These are phyloP conservation scores for Selaginella moellendorffii DNA, from an alignment of 75 land plant species.

Conservation along the genomic window DNA sequence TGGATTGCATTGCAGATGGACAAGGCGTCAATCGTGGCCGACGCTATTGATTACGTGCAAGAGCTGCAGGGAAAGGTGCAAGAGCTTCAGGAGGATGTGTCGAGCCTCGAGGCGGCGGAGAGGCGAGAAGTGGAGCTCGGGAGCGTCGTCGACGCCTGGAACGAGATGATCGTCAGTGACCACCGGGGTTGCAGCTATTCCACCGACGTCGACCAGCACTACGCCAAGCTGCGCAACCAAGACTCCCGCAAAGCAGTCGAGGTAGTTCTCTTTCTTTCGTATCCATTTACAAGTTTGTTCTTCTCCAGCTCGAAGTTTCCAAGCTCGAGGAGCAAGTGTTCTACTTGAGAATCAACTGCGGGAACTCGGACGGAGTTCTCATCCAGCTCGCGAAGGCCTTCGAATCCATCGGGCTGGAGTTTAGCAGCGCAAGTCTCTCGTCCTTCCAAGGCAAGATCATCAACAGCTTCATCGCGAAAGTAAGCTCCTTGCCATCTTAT, in stretches of 20 bases:
- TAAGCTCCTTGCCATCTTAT: conserved; percentile 2
- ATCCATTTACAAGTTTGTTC: not conserved
- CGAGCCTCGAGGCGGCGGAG: conserved; percentile 7
- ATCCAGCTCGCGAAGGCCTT: conserved; percentile 24
- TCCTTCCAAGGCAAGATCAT: conserved; percentile 28
- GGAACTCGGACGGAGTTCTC: conserved; percentile 22
- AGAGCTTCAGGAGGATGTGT: conserved; percentile 37
- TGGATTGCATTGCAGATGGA: conserved; percentile 46
- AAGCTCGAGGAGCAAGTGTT: conserved; percentile 26
- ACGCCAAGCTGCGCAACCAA: not conserved
- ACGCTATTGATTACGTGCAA: conserved; percentile 70
- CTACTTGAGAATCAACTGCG: conserved; percentile 27
- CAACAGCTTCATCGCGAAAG: conserved; percentile 26
- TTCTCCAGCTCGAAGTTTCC: conserved; percentile 30
- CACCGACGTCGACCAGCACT: not conserved
- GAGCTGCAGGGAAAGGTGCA: conserved; percentile 56
- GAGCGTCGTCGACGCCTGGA: not conserved
- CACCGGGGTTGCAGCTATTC: not conserved
- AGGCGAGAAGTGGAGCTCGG: conserved; percentile 1
- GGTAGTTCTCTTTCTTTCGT: not conserved
- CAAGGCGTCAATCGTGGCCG: conserved; percentile 71
- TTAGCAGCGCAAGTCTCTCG: conserved; percentile 23
- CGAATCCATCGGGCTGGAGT: conserved; percentile 26
- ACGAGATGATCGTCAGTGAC: not conserved
- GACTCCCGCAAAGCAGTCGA: not conserved